Conservation (phyloP, 2,329 filamentous ascomycete genomes). For the Fusarium equiseti region DNA sequence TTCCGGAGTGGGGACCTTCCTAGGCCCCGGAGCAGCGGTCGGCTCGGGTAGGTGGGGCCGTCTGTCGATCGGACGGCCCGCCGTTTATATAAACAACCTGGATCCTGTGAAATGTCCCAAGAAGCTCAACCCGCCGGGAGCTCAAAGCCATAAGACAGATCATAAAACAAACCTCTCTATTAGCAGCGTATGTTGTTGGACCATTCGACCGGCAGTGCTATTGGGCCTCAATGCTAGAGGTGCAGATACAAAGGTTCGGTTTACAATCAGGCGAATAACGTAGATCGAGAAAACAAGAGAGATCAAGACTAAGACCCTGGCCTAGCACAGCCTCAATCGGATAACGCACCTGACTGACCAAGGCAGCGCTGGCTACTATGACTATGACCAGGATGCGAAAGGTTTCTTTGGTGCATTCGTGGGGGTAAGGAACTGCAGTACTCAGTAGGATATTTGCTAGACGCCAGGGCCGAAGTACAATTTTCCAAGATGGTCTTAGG, state of each 20-base stretch:
- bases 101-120: background rate
- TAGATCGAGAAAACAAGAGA: background rate
- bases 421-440: background rate
- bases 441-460: conserved; percentile 2
- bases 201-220: background rate
- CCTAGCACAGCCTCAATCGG: background rate
- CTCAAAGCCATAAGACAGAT: background rate
- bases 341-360: background rate
- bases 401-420: background rate
- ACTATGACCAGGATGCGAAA: background rate
- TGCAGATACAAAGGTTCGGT: background rate
- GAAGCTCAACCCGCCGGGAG: background rate
- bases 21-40: conserved; percentile 4
- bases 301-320: background rate
- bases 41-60: conserved; percentile 36
- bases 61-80: conserved; percentile 31
- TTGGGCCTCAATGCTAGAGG: background rate
- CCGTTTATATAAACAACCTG: conserved; percentile 11
- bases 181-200: background rate
- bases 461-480: conserved; percentile 1
- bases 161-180: background rate
- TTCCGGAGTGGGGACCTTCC: background rate
- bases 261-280: background rate
- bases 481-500: background rate
- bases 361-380: background rate